Conservation (phyloP, 306 rosid species). For the Coriaria nepalensis region DNA sequence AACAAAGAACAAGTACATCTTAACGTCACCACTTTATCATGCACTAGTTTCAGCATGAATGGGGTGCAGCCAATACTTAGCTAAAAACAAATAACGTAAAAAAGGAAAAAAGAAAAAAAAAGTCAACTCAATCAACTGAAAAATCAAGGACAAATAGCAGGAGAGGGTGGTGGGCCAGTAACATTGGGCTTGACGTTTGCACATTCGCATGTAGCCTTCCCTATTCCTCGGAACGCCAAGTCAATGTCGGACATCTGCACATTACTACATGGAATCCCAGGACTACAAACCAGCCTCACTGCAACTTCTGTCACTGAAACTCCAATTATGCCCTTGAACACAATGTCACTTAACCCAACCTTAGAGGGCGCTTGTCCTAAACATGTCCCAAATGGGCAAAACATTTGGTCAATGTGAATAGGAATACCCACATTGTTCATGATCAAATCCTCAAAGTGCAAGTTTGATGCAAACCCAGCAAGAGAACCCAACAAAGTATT, state of each 20-base stretch:
- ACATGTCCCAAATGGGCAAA: conserved; percentile 17
- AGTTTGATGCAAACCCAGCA: conserved; percentile 23
- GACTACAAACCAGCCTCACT: conserved; percentile 42
- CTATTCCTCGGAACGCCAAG: conserved; percentile 16
- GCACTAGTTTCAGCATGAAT: too few relatives aligned
- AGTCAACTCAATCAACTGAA: too few relatives aligned
- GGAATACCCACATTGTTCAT: conserved; percentile 43
- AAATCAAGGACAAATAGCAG: too few relatives aligned
- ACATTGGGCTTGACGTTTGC: too few relatives aligned
- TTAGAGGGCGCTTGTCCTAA: conserved; percentile 16
- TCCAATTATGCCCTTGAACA: conserved; percentile 47
- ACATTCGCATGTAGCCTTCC: too few relatives aligned
- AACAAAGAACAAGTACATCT: too few relatives aligned
- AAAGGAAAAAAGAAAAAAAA: too few relatives aligned
- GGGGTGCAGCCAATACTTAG: too few relatives aligned
- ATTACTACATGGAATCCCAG: conserved; percentile 25
- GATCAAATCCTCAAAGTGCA: conserved; percentile 30
- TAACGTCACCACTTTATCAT: too few relatives aligned
- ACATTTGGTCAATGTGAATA: conserved; percentile 47
- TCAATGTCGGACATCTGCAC: conserved; percentile 32
- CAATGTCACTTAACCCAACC: conserved; percentile 46
- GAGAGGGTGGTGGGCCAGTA: too few relatives aligned
- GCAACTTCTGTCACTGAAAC: conserved; percentile 28
- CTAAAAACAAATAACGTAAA: too few relatives aligned
- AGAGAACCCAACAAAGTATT: conserved; percentile 30